phyloP scores from a whole-genome alignment of 129 eudicot species.

The Centrapalus pauciflorus region DNA sequence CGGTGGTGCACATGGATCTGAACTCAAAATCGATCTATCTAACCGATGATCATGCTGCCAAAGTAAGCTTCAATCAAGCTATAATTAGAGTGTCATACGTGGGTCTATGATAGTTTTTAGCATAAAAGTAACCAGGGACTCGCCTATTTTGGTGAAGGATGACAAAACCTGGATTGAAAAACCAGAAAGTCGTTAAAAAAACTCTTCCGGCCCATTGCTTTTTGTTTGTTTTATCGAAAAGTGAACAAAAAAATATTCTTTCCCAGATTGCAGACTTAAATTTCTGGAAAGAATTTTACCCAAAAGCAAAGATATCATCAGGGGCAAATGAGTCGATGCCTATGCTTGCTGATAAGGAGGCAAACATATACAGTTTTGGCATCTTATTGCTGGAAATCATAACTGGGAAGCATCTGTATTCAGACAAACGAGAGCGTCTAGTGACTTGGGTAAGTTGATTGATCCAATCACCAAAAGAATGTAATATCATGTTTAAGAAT shows the following conservation, averaged over 20 bases:
- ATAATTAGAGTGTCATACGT: neutral
- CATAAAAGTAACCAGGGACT: too few relatives aligned
- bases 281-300: conserved; percentile 49
- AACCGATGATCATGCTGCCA: conserved; percentile 90
- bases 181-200: neutral
- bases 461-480: neutral
- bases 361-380: conserved; percentile 63
- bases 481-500: neutral
- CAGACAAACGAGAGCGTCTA: conserved; percentile 45
- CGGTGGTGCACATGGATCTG: conserved; percentile 39
- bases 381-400: conserved; percentile 65
- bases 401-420: conserved; percentile 50
- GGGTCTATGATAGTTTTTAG: too few relatives aligned
- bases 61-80: conserved; percentile 42
- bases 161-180: neutral
- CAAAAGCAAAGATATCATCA: conserved; percentile 28
- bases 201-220: neutral
- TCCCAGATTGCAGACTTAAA: conserved; percentile 53
- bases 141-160: too few relatives aligned
- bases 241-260: neutral
- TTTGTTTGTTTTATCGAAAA: neutral
- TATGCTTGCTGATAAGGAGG: conserved; percentile 33
- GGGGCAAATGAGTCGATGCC: conserved; percentile 33
- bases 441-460: conserved; percentile 46
- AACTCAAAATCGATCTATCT: conserved; percentile 40